Percentiles rank a stretch among this genome's conserved stretches.
These are phyloP conservation scores for Boletus rex-veris DNA, from an alignment of 768 basidiomycete genomes.

Conservation along the genomic window DNA sequence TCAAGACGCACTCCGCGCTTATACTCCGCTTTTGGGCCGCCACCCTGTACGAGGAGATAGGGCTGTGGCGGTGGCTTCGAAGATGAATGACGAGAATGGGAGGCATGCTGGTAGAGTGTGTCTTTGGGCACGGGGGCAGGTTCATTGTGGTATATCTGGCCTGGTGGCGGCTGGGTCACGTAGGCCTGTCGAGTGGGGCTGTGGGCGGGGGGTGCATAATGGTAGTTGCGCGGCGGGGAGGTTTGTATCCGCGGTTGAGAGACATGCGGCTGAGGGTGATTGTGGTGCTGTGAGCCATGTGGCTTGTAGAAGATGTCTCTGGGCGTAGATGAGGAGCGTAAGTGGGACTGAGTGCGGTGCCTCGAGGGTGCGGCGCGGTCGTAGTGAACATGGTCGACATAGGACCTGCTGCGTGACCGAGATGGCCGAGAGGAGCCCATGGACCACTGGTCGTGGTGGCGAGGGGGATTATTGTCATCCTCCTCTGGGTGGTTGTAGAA, in stretches of 20 bases:
- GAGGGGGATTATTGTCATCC: background rate
- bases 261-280: constrained; percentile 18
- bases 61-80: constrained; percentile 25
- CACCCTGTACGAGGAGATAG: constrained; percentile 24
- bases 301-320: constrained; percentile 18
- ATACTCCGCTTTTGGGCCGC: constrained; percentile 31
- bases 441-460: constrained; percentile 20
- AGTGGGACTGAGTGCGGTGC: constrained; percentile 25
- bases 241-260: constrained; percentile 17
- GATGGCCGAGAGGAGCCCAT: constrained; percentile 22
- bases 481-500: constrained; percentile 23
- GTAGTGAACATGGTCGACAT: constrained; percentile 19
- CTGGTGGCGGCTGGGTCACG: constrained; percentile 26
- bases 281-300: constrained; percentile 6
- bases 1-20: constrained; percentile 29
- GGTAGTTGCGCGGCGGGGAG: constrained; percentile 16
- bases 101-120: constrained; percentile 14
- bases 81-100: constrained; percentile 21
- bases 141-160: constrained; percentile 24
- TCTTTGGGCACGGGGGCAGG: constrained; percentile 17
- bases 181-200: constrained; percentile 18
- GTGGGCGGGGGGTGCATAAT: constrained; percentile 14
- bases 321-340: constrained; percentile 19
- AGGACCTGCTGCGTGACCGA: constrained; percentile 21
- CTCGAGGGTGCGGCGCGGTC: constrained; percentile 16